Base-by-base conservation (phyloP, 371 early-diverging fungal genomes). In the Blakeslea trispora region DNA sequence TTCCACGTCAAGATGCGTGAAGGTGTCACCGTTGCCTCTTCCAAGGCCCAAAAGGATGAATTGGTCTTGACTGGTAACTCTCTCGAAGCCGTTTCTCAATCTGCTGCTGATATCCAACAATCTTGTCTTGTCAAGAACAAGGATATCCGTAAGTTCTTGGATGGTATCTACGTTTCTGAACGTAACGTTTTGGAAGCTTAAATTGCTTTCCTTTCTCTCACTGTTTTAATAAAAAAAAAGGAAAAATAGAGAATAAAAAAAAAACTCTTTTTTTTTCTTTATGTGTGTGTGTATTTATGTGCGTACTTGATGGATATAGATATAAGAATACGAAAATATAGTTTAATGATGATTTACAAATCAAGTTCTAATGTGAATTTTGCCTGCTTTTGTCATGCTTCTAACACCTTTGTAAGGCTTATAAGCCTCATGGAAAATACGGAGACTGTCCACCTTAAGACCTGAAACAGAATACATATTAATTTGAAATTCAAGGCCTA, bases 91-190 rank as follows among this genome's bases (percentile, higher is more conserved):
- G 99, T 99, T 52, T 98, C 99, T 51, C 99, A 99, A 84, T 92
- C 93, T 53, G 87, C 92, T 67, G 92, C 91, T 49, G 79, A 81
- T 68, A 90, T 94, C 65, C 84, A 87, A 56, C 89, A 91, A 66
- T 74, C 83, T 60, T 81, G 83, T 69, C 71, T 79, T 52, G 89
- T 89, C 66, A 90, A 86, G 81, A 89, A 89, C 78, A 87, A 90
- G 84, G 94, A 94, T 94, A 95, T 95, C 83, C 95, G 99, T 86
- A 97, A 98, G 85, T 99, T 99, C 92, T 86, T 99, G 81, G 99
- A 99, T 82, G 98, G 97, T 88, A 91, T 97, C 91, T 97, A 96
- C 89, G 93, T 97, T 64, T 94, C 95, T 57, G 91, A 93, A 82
- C 74, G 74, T 60, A 71, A 69, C 50, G 72, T 77, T 42, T 48